A percentile compares a stretch with the other conserved stretches of the same genome.
phyloP scores from a whole-genome alignment of 176 grass and related monocot genomes.

The Coix lacrymajobi region DNA sequence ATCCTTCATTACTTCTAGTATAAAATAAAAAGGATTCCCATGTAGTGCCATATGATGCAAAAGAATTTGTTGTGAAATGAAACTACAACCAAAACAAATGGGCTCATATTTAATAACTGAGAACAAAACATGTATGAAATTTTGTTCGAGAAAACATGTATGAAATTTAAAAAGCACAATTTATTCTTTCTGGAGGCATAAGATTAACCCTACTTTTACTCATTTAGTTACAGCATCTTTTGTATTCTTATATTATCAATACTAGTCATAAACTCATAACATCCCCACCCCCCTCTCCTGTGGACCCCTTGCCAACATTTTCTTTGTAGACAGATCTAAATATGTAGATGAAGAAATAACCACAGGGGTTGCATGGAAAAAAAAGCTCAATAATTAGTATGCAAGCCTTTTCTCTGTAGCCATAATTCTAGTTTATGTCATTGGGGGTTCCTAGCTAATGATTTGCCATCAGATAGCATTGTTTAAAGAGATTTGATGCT shows the following conservation, averaged over 20 bases:
- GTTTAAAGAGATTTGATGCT: neutral
- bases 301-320: neutral
- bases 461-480: neutral
- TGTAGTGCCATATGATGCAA: neutral
- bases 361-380: neutral
- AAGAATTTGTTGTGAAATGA: conserved; percentile 4
- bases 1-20: neutral
- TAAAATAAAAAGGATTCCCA: neutral
- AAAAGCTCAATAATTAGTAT: neutral
- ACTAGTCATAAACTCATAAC: neutral
- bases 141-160: conserved; percentile 20
- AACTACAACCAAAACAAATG: conserved; percentile 4
- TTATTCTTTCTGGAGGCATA: neutral
- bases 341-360: neutral
- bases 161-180: neutral
- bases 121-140: conserved; percentile 22
- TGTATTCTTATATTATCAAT: neutral
- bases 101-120: neutral
- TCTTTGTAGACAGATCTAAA: conserved; percentile 11
- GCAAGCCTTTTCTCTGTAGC: neutral
- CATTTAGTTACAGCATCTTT: neutral
- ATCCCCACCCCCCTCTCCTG: neutral
- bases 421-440: neutral
- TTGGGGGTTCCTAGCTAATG: neutral
- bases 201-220: neutral